Percentiles rank a stretch among this genome's conserved stretches.
phyloP scores from a whole-genome alignment of 768 basidiomycete genomes.

The Infundibulicybe gibba region DNA sequence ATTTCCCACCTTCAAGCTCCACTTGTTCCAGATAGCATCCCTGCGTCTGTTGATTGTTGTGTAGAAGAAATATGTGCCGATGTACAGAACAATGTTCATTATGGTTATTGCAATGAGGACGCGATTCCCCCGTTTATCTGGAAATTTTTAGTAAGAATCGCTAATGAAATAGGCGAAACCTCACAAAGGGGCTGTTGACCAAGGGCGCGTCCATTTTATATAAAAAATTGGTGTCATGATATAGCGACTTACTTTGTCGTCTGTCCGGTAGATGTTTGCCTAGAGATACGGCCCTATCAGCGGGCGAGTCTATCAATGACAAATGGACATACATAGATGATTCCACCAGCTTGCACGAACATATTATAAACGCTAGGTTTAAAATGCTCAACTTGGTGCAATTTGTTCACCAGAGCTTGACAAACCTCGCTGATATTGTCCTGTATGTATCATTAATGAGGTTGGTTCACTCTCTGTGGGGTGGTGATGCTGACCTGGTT shows the following conservation, averaged over 20 bases:
- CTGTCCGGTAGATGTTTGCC: slow-evolving; percentile 53
- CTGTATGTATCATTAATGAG: slow-evolving; percentile 16
- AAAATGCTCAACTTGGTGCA: slow-evolving; percentile 27
- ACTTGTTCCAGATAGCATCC: slow-evolving; percentile 47
- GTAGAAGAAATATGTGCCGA: slow-evolving; percentile 52
- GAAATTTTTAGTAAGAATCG: background rate
- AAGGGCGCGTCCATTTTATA: background rate
- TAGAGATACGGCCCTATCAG: slow-evolving; percentile 25
- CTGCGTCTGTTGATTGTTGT: slow-evolving; percentile 42
- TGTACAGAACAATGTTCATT: slow-evolving; percentile 53
- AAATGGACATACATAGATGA: background rate
- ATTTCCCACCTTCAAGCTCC: slow-evolving; percentile 39
- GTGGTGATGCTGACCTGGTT: slow-evolving; percentile 12
- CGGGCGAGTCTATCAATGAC: background rate
- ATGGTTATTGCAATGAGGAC: slow-evolving; percentile 49
- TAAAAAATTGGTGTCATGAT: background rate
- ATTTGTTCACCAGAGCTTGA: slow-evolving; percentile 58
- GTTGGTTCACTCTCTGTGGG: slow-evolving; percentile 35
- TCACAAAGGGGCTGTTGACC: background rate
- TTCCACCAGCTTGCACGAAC: slow-evolving; percentile 35
- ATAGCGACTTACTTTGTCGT: slow-evolving; percentile 44
- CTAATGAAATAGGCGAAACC: too few species aligned
- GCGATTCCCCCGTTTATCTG: slow-evolving; percentile 59
- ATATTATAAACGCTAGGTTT: background rate
- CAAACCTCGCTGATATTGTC: slow-evolving; percentile 11